These are phyloP conservation scores for Actinomortierella ambigua DNA, from an alignment of 371 early-diverging fungal genomes.

Conservation along the genomic window DNA sequence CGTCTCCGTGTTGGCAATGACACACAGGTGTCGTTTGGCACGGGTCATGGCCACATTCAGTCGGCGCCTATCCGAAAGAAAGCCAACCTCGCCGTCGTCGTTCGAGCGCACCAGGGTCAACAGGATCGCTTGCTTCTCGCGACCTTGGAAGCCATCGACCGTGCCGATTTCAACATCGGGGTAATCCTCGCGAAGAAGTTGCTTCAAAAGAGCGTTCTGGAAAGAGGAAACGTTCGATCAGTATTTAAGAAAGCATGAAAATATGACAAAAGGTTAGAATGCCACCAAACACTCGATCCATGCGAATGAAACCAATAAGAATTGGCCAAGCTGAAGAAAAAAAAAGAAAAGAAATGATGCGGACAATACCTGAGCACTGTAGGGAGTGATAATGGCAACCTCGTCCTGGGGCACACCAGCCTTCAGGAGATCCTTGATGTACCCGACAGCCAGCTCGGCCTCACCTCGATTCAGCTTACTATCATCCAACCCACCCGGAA, in stretches of 20 bases:
- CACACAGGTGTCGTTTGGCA: slow-evolving; percentile 85
- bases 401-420: slow-evolving; percentile 67
- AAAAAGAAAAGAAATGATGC: too few relatives aligned
- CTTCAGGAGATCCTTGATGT: slow-evolving; percentile 63
- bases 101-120: slow-evolving; percentile 90
- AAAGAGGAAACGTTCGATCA: too few relatives aligned
- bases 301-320: slow-evolving; percentile 12
- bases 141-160: slow-evolving; percentile 97
- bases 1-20: slow-evolving; percentile 83
- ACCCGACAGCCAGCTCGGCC: slow-evolving; percentile 64
- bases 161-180: slow-evolving; percentile 77
- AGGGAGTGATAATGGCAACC: slow-evolving; percentile 90
- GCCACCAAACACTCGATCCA: too few relatives aligned
- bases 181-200: slow-evolving; percentile 47
- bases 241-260: too few relatives aligned
- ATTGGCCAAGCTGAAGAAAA: not conserved
- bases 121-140: slow-evolving; percentile 93
- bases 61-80: slow-evolving; percentile 85
- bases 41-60: slow-evolving; percentile 96
- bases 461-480: slow-evolving; percentile 80
- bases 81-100: slow-evolving; percentile 82
- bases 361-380: slow-evolving; percentile 74
- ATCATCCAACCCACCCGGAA: slow-evolving; percentile 46
- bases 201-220: slow-evolving; percentile 41
- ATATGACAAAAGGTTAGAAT: too few relatives aligned